Percentiles rank a stretch among this genome's conserved stretches.
These are phyloP conservation scores for Aspergillus wentii DNA, from an alignment of 495 filamentous ascomycete species.

Conservation along the genomic window DNA sequence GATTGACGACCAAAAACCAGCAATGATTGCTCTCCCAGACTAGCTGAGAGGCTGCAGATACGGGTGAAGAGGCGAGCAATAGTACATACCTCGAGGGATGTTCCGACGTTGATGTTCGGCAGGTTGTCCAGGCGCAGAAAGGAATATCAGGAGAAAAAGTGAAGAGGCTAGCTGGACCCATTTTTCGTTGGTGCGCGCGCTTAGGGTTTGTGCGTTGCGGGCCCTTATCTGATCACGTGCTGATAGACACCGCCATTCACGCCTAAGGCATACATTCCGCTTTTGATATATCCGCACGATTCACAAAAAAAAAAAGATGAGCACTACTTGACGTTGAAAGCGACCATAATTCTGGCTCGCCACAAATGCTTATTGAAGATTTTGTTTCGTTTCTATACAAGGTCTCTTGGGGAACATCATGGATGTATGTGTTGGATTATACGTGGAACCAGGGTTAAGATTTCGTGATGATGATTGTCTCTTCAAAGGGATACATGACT, in stretches of 20 bases:
- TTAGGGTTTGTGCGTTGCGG: slow-evolving; percentile 19
- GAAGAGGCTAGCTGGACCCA: slow-evolving; percentile 14
- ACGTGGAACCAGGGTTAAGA: slow-evolving; percentile 21
- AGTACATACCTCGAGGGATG: slow-evolving; percentile 44
- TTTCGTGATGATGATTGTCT: slow-evolving; percentile 35
- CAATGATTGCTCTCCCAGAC: slow-evolving; percentile 46
- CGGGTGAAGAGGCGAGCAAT: slow-evolving; percentile 11
- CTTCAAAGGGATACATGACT: slow-evolving; percentile 42
- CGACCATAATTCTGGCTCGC: not conserved
- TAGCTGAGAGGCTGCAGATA: slow-evolving; percentile 41
- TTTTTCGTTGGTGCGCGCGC: slow-evolving; percentile 28
- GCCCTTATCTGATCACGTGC: slow-evolving; percentile 32
- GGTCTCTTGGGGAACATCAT: slow-evolving; percentile 11
- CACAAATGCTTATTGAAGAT: slow-evolving; percentile 8
- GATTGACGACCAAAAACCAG: slow-evolving; percentile 10
- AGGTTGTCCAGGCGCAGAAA: slow-evolving; percentile 14
- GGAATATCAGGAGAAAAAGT: slow-evolving; percentile 12
- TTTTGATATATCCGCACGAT: too few relatives aligned
- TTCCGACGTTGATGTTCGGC: slow-evolving; percentile 25
- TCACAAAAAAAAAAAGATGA: too few relatives aligned
- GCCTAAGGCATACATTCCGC: slow-evolving; percentile 35
- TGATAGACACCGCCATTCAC: slow-evolving; percentile 15
- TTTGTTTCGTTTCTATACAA: slow-evolving; percentile 29
- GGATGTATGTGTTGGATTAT: slow-evolving; percentile 22
- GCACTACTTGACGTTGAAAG: too few relatives aligned